Evolutionary conservation across 352 stramenopile species (phyloP).

Genomic region (Phytophthora cactorum): DNA sequence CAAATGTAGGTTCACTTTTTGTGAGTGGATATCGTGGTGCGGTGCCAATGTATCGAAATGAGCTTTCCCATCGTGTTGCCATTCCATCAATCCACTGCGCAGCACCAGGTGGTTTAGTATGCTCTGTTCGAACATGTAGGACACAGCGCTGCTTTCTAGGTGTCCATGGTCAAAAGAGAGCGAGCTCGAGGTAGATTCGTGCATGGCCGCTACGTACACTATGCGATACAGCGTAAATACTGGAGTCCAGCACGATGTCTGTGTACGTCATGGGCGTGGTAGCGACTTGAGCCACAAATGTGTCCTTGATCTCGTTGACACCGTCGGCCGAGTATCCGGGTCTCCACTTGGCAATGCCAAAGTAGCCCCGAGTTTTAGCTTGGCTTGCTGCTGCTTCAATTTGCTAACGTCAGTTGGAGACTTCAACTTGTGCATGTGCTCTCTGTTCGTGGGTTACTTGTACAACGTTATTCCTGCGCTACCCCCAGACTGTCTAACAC

Average conservation of each 20-base stretch:
- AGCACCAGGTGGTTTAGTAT: slow-evolving; percentile 13
- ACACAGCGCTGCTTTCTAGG: slow-evolving; percentile 12
- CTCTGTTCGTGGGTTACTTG: no score
- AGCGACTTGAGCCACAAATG: background rate
- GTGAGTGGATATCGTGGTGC: slow-evolving; percentile 4
- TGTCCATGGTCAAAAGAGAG: slow-evolving; percentile 13
- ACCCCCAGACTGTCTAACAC: no score
- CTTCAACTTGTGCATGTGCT: no score
- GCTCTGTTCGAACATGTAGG: slow-evolving; percentile 23
- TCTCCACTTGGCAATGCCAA: no score
- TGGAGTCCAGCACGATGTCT: background rate
- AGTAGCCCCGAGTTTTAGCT: no score
- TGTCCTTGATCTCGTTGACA: background rate
- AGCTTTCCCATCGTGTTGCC: slow-evolving; percentile 19
- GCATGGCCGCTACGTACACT: slow-evolving; percentile 18
- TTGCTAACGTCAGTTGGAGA: no score
- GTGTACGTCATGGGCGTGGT: background rate
- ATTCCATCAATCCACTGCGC: slow-evolving; percentile 22
- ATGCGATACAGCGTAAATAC: slow-evolving; percentile 19
- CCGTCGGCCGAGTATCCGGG: no score
- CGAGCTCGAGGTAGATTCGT: slow-evolving; percentile 5
- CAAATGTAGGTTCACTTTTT: slow-evolving; percentile 7
- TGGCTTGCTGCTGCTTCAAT: no score
- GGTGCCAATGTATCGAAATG: background rate
- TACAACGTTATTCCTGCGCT: no score